Conservation (phyloP, 169 alveolate species). For the Cryptosporidium canis region DNA sequence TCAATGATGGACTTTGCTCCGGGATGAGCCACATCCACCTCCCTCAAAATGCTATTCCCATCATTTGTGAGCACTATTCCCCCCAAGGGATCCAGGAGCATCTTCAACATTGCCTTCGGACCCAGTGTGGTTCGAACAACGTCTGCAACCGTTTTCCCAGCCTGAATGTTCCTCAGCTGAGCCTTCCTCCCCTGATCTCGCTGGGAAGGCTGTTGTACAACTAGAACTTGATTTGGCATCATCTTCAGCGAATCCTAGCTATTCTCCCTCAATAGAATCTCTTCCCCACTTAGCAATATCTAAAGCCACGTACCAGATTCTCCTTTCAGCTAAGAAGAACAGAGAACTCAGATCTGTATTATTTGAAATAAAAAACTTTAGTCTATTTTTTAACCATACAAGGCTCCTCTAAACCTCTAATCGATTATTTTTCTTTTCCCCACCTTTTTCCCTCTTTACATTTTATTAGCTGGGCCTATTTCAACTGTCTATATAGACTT, state of each 20-base stretch:
- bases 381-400: not conserved
- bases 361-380: not conserved
- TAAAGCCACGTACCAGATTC: not conserved
- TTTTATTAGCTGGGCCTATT: not conserved
- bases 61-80: constrained; percentile 99
- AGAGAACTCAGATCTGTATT: not conserved
- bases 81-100: constrained; percentile 99
- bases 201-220: constrained; percentile 84
- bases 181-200: constrained; percentile 87
- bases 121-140: constrained; percentile 98
- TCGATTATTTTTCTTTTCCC: constrained; percentile 8
- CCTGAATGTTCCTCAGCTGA: constrained; percentile 88
- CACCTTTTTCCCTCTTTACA: not conserved
- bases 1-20: constrained; percentile 98
- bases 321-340: not conserved
- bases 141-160: constrained; percentile 97
- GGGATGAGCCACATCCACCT: constrained; percentile 98
- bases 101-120: constrained; percentile 98
- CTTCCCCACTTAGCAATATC: constrained; percentile 17
- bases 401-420: no score
- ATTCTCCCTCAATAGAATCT: not conserved
- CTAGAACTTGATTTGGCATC: constrained; percentile 79
- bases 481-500: not conserved
- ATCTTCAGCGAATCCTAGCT: not conserved
- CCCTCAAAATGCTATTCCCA: constrained; percentile 97